phyloP scores from a whole-genome alignment of 805 yeast species.

The Candida ficus region DNA sequence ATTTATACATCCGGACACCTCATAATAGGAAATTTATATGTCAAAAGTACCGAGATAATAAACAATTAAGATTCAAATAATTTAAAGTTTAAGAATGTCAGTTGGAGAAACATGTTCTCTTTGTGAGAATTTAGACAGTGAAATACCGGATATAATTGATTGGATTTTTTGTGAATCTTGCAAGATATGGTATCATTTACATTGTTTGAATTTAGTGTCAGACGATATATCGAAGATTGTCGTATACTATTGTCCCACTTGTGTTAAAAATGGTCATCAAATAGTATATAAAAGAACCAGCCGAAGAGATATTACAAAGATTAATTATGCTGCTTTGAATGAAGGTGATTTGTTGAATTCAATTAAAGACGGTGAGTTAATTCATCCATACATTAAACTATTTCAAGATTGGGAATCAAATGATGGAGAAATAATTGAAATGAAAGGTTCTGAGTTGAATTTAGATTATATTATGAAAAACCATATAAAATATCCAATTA shows the following conservation, averaged over 20 bases:
- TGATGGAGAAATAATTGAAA: constrained; percentile 18
- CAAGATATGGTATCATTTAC: constrained; percentile 36
- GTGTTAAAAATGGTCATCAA: constrained; percentile 37
- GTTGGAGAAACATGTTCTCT: constrained; percentile 10
- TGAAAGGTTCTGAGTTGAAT: constrained; percentile 30
- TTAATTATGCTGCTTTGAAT: constrained; percentile 77
- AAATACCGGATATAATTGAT: constrained; percentile 11
- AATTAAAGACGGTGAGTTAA: constrained; percentile 9
- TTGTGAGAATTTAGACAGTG: constrained; percentile 7
- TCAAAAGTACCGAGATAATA: no score
- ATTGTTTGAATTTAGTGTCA: constrained; percentile 38
- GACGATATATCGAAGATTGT: constrained; percentile 35
- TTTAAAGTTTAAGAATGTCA: background rate
- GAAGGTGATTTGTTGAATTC: constrained; percentile 49
- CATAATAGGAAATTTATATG: no score
- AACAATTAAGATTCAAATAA: background rate
- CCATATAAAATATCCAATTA: constrained; percentile 39
- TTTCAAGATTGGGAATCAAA: constrained; percentile 21
- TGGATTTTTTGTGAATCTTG: constrained; percentile 66
- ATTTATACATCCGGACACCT: no score
- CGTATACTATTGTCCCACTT: constrained; percentile 51
- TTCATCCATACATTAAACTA: constrained; percentile 50
- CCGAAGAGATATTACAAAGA: constrained; percentile 44
- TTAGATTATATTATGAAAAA: constrained; percentile 30
- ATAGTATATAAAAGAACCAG: constrained; percentile 48